Evolutionary conservation across 495 filamentous ascomycete species (phyloP), one percentile per base, ranked within the genome.

Genomic region (Trichocladium uniseriatum): DNA sequence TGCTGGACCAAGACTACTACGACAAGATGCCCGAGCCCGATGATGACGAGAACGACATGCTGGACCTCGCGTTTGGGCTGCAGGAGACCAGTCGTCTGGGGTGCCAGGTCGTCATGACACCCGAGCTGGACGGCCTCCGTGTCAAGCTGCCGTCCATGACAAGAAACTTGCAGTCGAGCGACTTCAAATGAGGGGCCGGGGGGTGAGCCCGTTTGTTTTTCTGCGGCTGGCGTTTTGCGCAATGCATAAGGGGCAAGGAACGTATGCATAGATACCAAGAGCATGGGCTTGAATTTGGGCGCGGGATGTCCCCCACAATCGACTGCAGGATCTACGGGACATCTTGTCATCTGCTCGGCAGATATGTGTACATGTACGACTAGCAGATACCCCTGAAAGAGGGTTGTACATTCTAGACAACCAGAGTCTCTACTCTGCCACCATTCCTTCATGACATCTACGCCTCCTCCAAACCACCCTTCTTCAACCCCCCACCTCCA

Each of bases 41-140:
- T 35, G 92, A 98, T 64, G 94, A 98, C 64, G 92, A 98, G 77
- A 97, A 97, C 65, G 92, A 98, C 69, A 98, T 98, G 92, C 72
- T 98, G 57, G 92, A 98, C 64, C 65, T 97, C 51, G 92, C 92
- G 0, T 98, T 98, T 65, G 92, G 92, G 0, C 60, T 97, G 57
- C 96, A 90, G 6, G 92, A 98, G 72, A 98, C 94, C 39, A 94
- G 87, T 38, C 78, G 92, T n/a, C 67, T 98, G 39, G 92, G 92
- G 6, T 98, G 92, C 68, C 92, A 98, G 72, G 85, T 97, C 24
- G 64, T 80, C 57, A 96, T 98, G 91, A 82, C 64, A 18, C 87
- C 86, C 66, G 87, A 91, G 53, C 69, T 97, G 46, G 87, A 97
- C 61, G 92, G 92, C 0, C 39, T 98, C 56, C 73, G 78, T 47